Evolutionary conservation across 306 rosid species (phyloP).

Genomic region (Pueraria montana): DNA sequence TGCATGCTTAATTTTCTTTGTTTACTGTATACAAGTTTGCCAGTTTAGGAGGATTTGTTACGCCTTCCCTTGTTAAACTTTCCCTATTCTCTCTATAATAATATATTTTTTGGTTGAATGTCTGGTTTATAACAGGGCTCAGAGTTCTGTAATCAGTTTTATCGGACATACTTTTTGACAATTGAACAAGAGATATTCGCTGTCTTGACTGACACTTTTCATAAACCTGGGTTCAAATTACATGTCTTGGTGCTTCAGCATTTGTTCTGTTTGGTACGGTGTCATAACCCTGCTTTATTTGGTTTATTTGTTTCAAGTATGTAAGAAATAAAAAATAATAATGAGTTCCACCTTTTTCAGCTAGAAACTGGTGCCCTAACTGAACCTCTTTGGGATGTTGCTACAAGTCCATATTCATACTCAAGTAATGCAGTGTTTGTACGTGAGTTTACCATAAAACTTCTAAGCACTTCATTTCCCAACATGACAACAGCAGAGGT

Average conservation of each 20-base stretch:
- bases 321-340: not conserved
- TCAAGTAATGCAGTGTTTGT: conserved; percentile 79
- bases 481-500: conserved; percentile 97
- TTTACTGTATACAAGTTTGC: conserved; percentile 10
- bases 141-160: conserved; percentile 96
- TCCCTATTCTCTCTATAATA: not conserved
- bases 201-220: conserved; percentile 94
- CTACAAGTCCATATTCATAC: conserved; percentile 68
- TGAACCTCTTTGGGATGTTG: conserved; percentile 93
- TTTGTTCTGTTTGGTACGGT: conserved; percentile 84
- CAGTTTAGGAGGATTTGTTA: not conserved
- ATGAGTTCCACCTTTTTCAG: conserved; percentile 54
- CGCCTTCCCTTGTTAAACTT: not conserved
- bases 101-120: conserved; percentile 7
- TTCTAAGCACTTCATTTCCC: conserved; percentile 90
- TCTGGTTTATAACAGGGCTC: conserved; percentile 66
- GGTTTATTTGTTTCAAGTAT: not conserved
- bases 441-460: conserved; percentile 92
- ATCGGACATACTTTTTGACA: conserved; percentile 75
- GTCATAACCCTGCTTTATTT: conserved; percentile 28
- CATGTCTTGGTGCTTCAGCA: conserved; percentile 99
- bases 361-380: conserved; percentile 82
- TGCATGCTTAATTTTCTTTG: conserved; percentile 22
- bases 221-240: conserved; percentile 98
- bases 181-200: conserved; percentile 97